A percentile compares a stretch with the other conserved stretches of the same genome.
These are phyloP conservation scores for Mucor indicus DNA, from an alignment of 371 early-diverging fungal genomes.

Conservation along the genomic window DNA sequence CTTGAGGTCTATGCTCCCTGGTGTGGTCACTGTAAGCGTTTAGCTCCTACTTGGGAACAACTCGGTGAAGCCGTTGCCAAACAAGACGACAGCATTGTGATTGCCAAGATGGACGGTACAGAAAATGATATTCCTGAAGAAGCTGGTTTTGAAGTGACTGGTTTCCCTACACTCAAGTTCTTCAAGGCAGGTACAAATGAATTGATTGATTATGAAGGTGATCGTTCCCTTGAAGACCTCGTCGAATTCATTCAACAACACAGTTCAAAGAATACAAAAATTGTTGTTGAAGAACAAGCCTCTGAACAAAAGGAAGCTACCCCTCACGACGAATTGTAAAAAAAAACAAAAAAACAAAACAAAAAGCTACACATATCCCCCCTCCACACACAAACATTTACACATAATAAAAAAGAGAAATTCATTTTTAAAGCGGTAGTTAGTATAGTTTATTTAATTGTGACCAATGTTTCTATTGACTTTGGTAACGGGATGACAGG, in stretches of 20 bases:
- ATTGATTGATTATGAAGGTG: conserved; percentile 81
- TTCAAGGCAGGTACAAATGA: conserved; percentile 85
- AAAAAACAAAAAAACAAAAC: no score
- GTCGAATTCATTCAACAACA: conserved; percentile 73
- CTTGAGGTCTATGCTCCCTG: conserved; percentile 93
- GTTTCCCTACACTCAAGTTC: conserved; percentile 96
- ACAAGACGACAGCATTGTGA: conserved; percentile 56
- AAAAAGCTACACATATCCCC: no score
- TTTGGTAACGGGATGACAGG: no score
- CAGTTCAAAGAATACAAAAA: conserved; percentile 42
- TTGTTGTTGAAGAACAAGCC: conserved; percentile 20
- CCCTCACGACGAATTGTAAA: conserved; percentile 69
- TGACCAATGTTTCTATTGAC: neutral
- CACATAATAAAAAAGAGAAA: conserved; percentile 1
- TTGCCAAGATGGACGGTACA: conserved; percentile 96
- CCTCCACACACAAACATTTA: neutral
- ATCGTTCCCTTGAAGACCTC: conserved; percentile 76
- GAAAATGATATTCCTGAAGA: conserved; percentile 90
- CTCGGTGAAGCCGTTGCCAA: conserved; percentile 51
- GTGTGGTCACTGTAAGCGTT: conserved; percentile 92
- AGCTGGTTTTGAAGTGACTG: conserved; percentile 69
- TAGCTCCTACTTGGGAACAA: conserved; percentile 82
- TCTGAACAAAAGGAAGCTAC: conserved; percentile 34
- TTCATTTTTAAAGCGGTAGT: no score
- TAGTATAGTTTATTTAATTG: no score